Evolutionary conservation across 148 eudicot species (phyloP), one percentile per base, ranked within the genome.

Genomic region (Cornus florida): DNA sequence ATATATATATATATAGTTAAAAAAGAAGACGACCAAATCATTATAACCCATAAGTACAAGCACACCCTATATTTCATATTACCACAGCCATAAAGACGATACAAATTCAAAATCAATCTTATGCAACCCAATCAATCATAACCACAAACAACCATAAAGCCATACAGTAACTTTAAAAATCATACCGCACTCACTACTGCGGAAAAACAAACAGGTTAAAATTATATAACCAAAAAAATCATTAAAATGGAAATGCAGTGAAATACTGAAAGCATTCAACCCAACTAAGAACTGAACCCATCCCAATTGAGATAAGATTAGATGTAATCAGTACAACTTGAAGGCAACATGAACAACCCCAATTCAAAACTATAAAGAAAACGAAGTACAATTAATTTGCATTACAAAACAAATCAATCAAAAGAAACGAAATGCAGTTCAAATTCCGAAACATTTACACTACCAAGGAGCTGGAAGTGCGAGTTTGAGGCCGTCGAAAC

Each of bases 391-490:
- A 72, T 57, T 38, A 0, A 60, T 57, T 2, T 1, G 39, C 53
- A 78, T 24, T 22, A 28, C 1, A 16, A 66, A 56, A 38, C 9
- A 14, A 23, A 24, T 28, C 12, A 35, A 80, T 43, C 19, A 22
- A 19, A 10, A 65, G 71, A 73, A 65, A 71, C 32, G 50, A 13
- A 60, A 20, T 22, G 50, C 13, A 66, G 22, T 74, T n/a, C 7
- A 66, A 71, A 72, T 62, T 10, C 17, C 1, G 5, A 38, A 60
- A 76, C 1, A 23, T 16, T 9, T 79, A 70, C 17, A 65, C n/a
- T 88, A 93, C 93, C 94, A 91, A 0, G 93, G 90, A 74, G 94
- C 88, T 31, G 97, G 94, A 38, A 89, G 87, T 38, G 81, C 57
- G 33, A 87, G 38, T 5, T 72, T 73, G 0, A 80, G 22, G 1